A percentile compares a stretch with the other conserved stretches of the same genome.
Evolutionary conservation across 106 monocot species (phyloP).

Genomic region (Chionographis japonica): DNA sequence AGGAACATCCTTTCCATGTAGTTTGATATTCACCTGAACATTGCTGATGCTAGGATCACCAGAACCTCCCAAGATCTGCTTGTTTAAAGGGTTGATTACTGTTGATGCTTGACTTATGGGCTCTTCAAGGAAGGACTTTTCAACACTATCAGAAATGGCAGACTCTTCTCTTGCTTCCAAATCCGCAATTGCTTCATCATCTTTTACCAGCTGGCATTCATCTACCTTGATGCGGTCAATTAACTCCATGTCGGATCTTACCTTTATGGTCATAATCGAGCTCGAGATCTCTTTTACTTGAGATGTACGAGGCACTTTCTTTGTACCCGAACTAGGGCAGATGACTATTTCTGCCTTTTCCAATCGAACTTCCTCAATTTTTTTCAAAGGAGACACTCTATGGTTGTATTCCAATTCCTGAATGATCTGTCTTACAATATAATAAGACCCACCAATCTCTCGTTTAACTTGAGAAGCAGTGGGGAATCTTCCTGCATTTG

Average conservation of each 20-base stretch:
- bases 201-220: neutral
- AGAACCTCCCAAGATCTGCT: neutral
- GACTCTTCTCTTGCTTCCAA: conserved; percentile 1
- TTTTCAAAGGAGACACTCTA: conserved; percentile 8
- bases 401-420: conserved; percentile 53
- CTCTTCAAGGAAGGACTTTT: conserved; percentile 5
- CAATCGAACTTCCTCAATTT: neutral
- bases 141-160: conserved; percentile 6
- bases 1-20: neutral
- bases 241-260: neutral
- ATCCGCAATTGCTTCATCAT: neutral
- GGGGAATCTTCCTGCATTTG: conserved; percentile 61
- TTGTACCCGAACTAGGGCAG: conserved; percentile 2
- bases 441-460: conserved; percentile 46
- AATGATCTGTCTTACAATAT: conserved; percentile 39
- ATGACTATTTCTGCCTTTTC: conserved; percentile 11
- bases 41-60: neutral
- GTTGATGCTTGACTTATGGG: neutral
- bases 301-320: neutral
- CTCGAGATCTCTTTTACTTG: neutral
- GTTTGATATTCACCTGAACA: neutral
- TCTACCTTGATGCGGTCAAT: neutral
- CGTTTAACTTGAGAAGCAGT: conserved; percentile 4
- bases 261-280: neutral
- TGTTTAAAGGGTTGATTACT: neutral